These are phyloP conservation scores for Venturia nashicola DNA, from an alignment of 2,329 filamentous ascomycete genomes.

Conservation along the genomic window DNA sequence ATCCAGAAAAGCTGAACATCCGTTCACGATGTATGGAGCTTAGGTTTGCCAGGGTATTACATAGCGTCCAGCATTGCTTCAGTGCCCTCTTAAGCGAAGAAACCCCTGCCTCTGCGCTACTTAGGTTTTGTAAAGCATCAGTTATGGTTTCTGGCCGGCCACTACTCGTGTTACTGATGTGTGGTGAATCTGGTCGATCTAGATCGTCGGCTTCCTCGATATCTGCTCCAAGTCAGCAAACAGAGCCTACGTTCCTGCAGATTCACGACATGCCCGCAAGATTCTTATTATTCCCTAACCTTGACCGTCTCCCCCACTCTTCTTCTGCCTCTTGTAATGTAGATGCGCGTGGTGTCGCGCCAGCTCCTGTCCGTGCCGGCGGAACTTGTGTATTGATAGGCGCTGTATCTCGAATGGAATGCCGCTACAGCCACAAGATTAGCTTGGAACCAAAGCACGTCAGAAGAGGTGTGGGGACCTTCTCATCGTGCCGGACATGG, in stretches of 20 bases:
- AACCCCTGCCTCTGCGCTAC: constrained; percentile 50
- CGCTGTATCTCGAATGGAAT: constrained; percentile 4
- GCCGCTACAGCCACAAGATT: not conserved
- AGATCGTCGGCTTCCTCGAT: constrained; percentile 33
- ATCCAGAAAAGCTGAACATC: constrained; percentile 63
- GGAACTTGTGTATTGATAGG: constrained; percentile 65
- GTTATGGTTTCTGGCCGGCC: constrained; percentile 27
- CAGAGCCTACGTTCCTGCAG: not conserved
- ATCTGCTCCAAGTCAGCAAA: constrained; percentile 20
- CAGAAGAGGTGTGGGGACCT: constrained; percentile 2
- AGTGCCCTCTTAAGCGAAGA: constrained; percentile 62
- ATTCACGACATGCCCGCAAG: constrained; percentile 54
- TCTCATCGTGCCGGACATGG: constrained; percentile 17
- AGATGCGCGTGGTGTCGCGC: constrained; percentile 70
- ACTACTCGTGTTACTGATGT: constrained; percentile 8
- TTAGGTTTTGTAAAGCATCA: constrained; percentile 44
- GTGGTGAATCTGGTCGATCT: constrained; percentile 15
- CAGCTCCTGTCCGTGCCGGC: constrained; percentile 19
- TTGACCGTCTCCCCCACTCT: constrained; percentile 38
- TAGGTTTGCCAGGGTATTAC: constrained; percentile 76
- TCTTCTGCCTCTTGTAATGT: constrained; percentile 63
- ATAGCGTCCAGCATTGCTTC: constrained; percentile 85
- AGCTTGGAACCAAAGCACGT: not conserved
- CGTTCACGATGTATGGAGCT: constrained; percentile 74
- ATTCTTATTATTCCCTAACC: constrained; percentile 50